These are phyloP conservation scores for Phytopythium mirpurense DNA, from an alignment of 352 stramenopile species.

Conservation along the genomic window DNA sequence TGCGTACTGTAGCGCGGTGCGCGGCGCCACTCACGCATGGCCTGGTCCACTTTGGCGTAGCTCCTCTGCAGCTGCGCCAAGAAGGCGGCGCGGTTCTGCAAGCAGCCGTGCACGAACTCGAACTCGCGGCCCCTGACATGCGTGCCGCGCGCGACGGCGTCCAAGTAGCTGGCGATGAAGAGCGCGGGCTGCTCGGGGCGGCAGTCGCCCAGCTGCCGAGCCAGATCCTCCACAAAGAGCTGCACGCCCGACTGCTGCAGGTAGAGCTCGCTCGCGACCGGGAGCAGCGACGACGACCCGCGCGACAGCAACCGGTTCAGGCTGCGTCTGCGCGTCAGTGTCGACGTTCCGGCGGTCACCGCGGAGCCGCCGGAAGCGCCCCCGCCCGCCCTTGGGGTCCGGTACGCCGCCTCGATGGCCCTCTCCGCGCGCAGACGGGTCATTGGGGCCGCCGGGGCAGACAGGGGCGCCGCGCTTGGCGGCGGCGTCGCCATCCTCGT, in stretches of 20 bases:
- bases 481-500: neutral
- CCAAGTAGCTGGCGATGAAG: constrained; percentile 48
- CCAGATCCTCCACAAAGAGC: constrained; percentile 51
- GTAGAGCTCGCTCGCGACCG: constrained; percentile 31
- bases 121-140: constrained; percentile 37
- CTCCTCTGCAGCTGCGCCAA: constrained; percentile 32
- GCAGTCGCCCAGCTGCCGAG: constrained; percentile 46
- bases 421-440: constrained; percentile 40
- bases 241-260: constrained; percentile 48
- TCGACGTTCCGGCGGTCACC: neutral
- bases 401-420: constrained; percentile 32
- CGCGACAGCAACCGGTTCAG: constrained; percentile 17
- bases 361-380: neutral
- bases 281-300: constrained; percentile 7
- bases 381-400: constrained; percentile 13
- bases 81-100: constrained; percentile 52
- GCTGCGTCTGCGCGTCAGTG: constrained; percentile 11
- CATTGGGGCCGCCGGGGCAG: too few species aligned
- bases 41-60: constrained; percentile 31
- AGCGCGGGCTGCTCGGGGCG: constrained; percentile 25
- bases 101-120: constrained; percentile 44
- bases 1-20: too few species aligned
- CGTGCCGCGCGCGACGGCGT: constrained; percentile 20
- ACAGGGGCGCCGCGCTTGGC: too few species aligned
- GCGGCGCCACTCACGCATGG: constrained; percentile 18